A percentile compares a stretch with the other conserved stretches of the same genome.
Conservation (phyloP, 2,329 filamentous ascomycete species). For the Beauveria medogensis region DNA sequence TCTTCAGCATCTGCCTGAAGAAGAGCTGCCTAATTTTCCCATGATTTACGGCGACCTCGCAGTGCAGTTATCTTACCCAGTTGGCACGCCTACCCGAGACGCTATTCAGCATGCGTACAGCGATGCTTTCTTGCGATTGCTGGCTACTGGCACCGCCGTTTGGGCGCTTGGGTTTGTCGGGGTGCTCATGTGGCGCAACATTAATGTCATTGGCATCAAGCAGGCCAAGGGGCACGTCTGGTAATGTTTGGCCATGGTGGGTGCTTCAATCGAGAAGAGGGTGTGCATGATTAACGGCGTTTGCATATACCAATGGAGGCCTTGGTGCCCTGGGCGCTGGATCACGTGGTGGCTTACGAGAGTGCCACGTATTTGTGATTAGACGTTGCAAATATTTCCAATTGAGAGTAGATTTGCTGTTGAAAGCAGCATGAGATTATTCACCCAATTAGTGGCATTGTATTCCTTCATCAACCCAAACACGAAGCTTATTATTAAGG, state of each 20-base stretch:
- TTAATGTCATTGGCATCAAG: slow-evolving; percentile 38
- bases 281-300: neutral
- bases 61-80: slow-evolving; percentile 41
- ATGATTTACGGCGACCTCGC: slow-evolving; percentile 46
- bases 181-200: slow-evolving; percentile 39
- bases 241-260: slow-evolving; percentile 16
- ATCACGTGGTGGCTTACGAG: too few species aligned
- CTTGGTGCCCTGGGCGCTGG: too few species aligned
- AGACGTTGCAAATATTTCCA: too few species aligned
- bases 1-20: slow-evolving; percentile 38
- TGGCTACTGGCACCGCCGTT: slow-evolving; percentile 28
- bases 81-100: slow-evolving; percentile 33
- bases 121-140: slow-evolving; percentile 41
- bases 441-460: too few species aligned
- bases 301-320: neutral
- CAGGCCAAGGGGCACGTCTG: slow-evolving; percentile 38
- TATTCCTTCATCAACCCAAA: too few species aligned
- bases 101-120: slow-evolving; percentile 54
- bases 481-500: too few species aligned
- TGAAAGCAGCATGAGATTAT: too few species aligned
- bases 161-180: slow-evolving; percentile 28
- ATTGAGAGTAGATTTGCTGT: too few species aligned
- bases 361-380: too few species aligned
- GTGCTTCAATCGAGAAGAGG: neutral
- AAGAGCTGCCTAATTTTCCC: slow-evolving; percentile 27